phyloP scores from a whole-genome alignment of 495 filamentous ascomycete species.

The Penicillium psychrofluorescens region DNA sequence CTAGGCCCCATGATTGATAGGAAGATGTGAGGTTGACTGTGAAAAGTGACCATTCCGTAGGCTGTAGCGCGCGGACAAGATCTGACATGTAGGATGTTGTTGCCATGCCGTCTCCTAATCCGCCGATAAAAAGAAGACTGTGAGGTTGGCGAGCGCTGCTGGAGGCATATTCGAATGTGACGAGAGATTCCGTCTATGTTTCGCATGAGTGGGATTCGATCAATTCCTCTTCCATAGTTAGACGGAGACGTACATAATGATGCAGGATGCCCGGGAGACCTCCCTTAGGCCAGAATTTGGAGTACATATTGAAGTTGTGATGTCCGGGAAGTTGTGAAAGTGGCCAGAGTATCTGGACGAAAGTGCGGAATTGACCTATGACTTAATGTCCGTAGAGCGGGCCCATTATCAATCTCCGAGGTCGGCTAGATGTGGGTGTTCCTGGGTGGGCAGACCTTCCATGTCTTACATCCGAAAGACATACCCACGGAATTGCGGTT shows the following conservation, averaged over 20 bases:
- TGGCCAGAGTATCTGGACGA: neutral
- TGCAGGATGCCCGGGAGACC: conserved; percentile 49
- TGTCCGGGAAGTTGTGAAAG: neutral
- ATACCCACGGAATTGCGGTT: too few species aligned
- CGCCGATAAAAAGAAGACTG: conserved; percentile 21
- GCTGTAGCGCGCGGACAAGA: conserved; percentile 44
- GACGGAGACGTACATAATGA: conserved; percentile 36
- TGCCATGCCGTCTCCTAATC: conserved; percentile 65
- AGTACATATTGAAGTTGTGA: conserved; percentile 27
- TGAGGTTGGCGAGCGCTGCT: conserved; percentile 15
- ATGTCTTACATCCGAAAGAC: too few species aligned
- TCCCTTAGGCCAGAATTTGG: conserved; percentile 43
- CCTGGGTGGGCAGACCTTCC: too few species aligned
- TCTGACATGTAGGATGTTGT: conserved; percentile 47
- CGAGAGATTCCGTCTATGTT: neutral
- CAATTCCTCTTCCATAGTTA: too few species aligned
- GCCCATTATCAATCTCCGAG: too few species aligned
- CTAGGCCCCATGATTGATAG: conserved; percentile 63
- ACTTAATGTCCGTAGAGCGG: too few species aligned
- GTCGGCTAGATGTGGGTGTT: too few species aligned
- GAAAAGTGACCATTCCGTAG: conserved; percentile 49
- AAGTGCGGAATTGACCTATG: neutral
- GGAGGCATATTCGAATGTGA: conserved; percentile 21
- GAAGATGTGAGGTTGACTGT: conserved; percentile 50
- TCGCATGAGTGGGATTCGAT: too few species aligned